Conservation (phyloP, 2,329 filamentous ascomycete genomes). For the Aureobasidium sp. region DNA sequence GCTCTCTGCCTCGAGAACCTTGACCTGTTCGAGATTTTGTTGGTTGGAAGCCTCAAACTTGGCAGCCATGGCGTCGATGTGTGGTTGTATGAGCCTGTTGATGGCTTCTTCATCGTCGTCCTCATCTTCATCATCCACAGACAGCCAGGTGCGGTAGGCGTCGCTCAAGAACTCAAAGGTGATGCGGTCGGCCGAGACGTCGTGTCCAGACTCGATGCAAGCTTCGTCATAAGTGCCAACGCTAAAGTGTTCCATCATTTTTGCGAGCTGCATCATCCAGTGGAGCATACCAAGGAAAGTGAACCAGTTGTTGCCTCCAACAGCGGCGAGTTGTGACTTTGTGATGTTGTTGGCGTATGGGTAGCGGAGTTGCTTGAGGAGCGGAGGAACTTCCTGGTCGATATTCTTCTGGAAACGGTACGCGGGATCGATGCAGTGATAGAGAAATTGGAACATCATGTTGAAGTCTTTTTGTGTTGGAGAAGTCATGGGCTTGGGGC, state of each 20-base stretch:
- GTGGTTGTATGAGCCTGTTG: slow-evolving; percentile 69
- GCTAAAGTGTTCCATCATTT: slow-evolving; percentile 83
- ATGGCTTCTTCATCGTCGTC: slow-evolving; percentile 81
- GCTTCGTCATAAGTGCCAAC: slow-evolving; percentile 79
- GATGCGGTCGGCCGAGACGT: slow-evolving; percentile 83
- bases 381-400: slow-evolving; percentile 86
- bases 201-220: slow-evolving; percentile 78
- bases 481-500: slow-evolving; percentile 85
- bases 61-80: slow-evolving; percentile 78
- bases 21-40: slow-evolving; percentile 75
- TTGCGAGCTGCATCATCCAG: slow-evolving; percentile 98
- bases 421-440: slow-evolving; percentile 88
- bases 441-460: slow-evolving; percentile 96
- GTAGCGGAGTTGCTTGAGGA: slow-evolving; percentile 89
- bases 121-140: slow-evolving; percentile 64
- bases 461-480: slow-evolving; percentile 99
- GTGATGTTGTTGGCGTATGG: slow-evolving; percentile 94
- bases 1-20: slow-evolving; percentile 81
- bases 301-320: slow-evolving; percentile 95
- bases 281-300: slow-evolving; percentile 89
- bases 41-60: slow-evolving; percentile 83
- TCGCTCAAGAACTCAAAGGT: slow-evolving; percentile 88
- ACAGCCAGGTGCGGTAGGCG: slow-evolving; percentile 89
- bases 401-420: slow-evolving; percentile 93
- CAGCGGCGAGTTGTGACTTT: slow-evolving; percentile 90